Conservation (phyloP, 441 rosid species). For the Erysimum cheiri region DNA sequence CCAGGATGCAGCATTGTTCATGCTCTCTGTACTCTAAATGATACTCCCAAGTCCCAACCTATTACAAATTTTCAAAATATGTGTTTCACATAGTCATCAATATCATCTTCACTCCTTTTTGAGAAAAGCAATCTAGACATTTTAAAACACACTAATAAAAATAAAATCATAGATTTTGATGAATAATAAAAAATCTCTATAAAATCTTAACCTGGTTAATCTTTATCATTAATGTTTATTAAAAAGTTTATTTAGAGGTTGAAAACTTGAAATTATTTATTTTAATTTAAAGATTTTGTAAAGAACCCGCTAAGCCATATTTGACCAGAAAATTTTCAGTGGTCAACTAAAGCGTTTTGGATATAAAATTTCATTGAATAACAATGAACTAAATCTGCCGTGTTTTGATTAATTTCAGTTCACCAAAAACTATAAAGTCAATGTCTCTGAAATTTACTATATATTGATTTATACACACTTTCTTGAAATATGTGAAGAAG, state of each 20-base stretch:
- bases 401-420: constrained; percentile 10
- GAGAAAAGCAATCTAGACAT: too few relatives aligned
- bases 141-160: too few relatives aligned
- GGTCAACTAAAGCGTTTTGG: constrained; percentile 38
- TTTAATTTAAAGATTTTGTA: not conserved
- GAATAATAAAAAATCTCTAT: too few relatives aligned
- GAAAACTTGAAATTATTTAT: not conserved
- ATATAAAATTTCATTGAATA: constrained; percentile 1
- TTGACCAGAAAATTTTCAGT: constrained; percentile 29
- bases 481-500: not conserved
- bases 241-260: not conserved
- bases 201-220: too few relatives aligned
- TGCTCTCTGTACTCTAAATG: too few relatives aligned
- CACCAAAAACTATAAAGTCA: constrained; percentile 24
- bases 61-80: too few relatives aligned
- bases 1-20: too few relatives aligned
- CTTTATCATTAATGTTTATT: too few relatives aligned
- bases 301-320: constrained; percentile 24
- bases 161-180: too few relatives aligned
- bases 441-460: constrained; percentile 19
- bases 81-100: too few relatives aligned
- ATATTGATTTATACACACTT: not conserved
- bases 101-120: too few relatives aligned
- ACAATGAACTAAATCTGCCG: not conserved
- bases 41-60: too few relatives aligned